Evolutionary conservation across 2,329 filamentous ascomycete species (phyloP).

Genomic region (Xylariales sp.): DNA sequence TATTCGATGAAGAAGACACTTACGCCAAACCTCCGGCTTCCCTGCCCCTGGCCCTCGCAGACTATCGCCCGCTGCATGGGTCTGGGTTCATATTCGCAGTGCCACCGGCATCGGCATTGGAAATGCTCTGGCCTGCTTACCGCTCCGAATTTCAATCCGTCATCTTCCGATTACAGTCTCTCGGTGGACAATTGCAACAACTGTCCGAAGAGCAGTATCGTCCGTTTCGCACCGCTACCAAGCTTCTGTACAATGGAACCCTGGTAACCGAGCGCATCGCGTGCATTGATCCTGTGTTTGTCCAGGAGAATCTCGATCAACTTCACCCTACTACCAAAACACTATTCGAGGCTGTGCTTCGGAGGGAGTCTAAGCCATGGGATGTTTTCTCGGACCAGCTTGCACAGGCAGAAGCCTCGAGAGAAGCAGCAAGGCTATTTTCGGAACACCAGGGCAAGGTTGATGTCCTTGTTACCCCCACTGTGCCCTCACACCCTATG

Average conservation of each 20-base stretch:
- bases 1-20: neutral
- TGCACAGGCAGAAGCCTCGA: conserved; percentile 17
- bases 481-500: conserved; percentile 40
- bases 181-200: too few relatives aligned
- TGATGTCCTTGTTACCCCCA: conserved; percentile 46
- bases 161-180: conserved; percentile 18
- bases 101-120: neutral
- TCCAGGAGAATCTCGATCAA: conserved; percentile 28
- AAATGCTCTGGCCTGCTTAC: neutral
- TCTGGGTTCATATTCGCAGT: neutral
- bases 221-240: conserved; percentile 29
- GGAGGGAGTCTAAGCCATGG: conserved; percentile 31
- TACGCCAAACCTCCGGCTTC: neutral
- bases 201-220: conserved; percentile 28
- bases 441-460: conserved; percentile 26
- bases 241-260: conserved; percentile 48
- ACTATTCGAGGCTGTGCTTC: conserved; percentile 29
- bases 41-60: neutral
- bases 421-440: conserved; percentile 14
- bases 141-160: neutral
- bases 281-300: conserved; percentile 30
- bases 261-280: conserved; percentile 48
- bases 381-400: conserved; percentile 36
- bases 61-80: neutral
- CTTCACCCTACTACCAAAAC: conserved; percentile 41